Conservation (phyloP, 83 land plant species). For the Picea abies region DNA sequence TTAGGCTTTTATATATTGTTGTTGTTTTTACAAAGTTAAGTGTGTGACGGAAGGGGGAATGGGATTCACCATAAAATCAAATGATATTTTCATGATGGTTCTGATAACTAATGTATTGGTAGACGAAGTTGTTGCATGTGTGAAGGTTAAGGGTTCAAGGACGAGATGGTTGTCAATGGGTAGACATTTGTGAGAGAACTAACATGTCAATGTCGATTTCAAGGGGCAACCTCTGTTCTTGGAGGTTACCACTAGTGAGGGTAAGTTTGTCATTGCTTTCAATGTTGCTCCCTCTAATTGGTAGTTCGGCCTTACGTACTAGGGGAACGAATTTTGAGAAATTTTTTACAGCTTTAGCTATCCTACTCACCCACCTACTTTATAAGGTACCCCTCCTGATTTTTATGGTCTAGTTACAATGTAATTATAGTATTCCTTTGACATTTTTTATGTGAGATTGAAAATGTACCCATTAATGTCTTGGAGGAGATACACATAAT, state of each 20-base stretch:
- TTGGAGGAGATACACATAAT: no score
- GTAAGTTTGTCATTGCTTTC: neutral
- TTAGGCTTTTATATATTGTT: no score
- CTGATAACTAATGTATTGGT: slow-evolving; percentile 64
- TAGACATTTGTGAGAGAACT: slow-evolving; percentile 69
- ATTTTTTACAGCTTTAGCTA: no score
- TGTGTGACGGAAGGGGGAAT: no score
- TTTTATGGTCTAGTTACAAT: no score
- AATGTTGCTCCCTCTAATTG: slow-evolving; percentile 23
- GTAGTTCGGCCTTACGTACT: slow-evolving; percentile 35
- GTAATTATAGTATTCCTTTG: no score
- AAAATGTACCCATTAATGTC: no score
- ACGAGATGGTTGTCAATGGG: slow-evolving; percentile 74
- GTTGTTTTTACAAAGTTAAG: no score
- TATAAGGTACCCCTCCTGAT: no score
- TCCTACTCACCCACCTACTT: no score
- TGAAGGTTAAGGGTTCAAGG: slow-evolving; percentile 63
- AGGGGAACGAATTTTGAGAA: slow-evolving; percentile 2
- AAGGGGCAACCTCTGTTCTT: slow-evolving; percentile 65
- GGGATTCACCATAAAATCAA: no score
- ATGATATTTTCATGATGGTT: slow-evolving; percentile 33
- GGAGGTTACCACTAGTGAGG: slow-evolving; percentile 25
- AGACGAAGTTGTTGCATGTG: slow-evolving; percentile 45
- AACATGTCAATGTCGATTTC: slow-evolving; percentile 60
- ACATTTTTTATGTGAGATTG: no score